These are phyloP conservation scores for Cladorrhinum sp. DNA, from an alignment of 2,329 filamentous ascomycete genomes.

Conservation along the genomic window DNA sequence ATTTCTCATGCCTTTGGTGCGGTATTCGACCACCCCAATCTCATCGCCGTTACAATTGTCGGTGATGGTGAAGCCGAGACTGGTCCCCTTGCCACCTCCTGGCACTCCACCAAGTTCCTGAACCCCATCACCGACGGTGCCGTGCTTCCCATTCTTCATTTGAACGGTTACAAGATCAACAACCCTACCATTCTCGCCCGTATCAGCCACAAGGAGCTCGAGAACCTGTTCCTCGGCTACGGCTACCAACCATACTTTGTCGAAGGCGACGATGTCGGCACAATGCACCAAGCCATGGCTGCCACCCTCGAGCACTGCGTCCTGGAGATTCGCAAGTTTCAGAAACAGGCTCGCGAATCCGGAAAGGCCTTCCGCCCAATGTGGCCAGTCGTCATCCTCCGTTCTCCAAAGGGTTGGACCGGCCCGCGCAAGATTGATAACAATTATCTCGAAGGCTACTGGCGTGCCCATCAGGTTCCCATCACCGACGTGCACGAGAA, in stretches of 20 bases:
- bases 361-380: constrained; percentile 66
- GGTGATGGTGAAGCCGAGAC: constrained; percentile 82
- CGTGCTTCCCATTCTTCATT: constrained; percentile 72
- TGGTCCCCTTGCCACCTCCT: constrained; percentile 72
- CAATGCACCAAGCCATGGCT: constrained; percentile 82
- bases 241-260: constrained; percentile 80
- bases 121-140: constrained; percentile 76
- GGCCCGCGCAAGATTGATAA: constrained; percentile 68
- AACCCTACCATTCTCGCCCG: constrained; percentile 72
- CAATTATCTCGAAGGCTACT: constrained; percentile 72
- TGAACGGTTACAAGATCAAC: constrained; percentile 86
- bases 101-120: constrained; percentile 81
- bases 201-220: constrained; percentile 70
- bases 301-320: constrained; percentile 71
- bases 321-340: constrained; percentile 63
- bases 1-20: constrained; percentile 75
- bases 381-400: constrained; percentile 78
- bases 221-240: constrained; percentile 67
- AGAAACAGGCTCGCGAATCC: constrained; percentile 68
- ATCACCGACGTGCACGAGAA: constrained; percentile 68
- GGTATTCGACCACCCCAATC: constrained; percentile 70
- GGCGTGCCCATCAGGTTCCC: constrained; percentile 75
- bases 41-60: constrained; percentile 75
- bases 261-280: constrained; percentile 68
- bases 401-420: constrained; percentile 78